phyloP scores from a whole-genome alignment of 2,329 filamentous ascomycete species.

The Ceratocystiopsis brevicomis region DNA sequence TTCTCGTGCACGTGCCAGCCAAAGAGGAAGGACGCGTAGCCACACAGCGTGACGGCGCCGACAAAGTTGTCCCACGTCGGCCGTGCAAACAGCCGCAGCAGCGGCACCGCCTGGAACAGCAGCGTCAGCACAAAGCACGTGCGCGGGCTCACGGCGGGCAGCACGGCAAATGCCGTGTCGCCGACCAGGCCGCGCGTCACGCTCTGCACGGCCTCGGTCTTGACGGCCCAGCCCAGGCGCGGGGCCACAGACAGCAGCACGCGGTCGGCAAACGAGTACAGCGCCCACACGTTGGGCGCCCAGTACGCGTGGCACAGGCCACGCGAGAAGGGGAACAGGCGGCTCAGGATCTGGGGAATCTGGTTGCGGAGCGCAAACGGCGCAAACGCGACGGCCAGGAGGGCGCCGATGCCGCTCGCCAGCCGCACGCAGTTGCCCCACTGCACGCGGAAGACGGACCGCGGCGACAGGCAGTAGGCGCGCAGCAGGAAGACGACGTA shows the following conservation, averaged over 20 bases:
- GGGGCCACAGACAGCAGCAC: conserved; percentile 78
- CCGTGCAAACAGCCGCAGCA: conserved; percentile 62
- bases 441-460: conserved; percentile 55
- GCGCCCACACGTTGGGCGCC: conserved; percentile 92
- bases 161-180: conserved; percentile 80
- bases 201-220: conserved; percentile 59
- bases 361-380: conserved; percentile 72
- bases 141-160: conserved; percentile 67
- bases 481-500: conserved; percentile 91
- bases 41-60: conserved; percentile 76
- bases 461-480: conserved; percentile 65
- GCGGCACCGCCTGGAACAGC: conserved; percentile 58
- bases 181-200: conserved; percentile 87
- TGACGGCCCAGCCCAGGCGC: conserved; percentile 54
- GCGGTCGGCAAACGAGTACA: conserved; percentile 84
- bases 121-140: conserved; percentile 70
- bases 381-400: conserved; percentile 70
- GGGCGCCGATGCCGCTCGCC: conserved; percentile 46
- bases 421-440: conserved; percentile 72
- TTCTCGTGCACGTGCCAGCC: conserved; percentile 99
- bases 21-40: conserved; percentile 90
- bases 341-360: conserved; percentile 61
- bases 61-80: conserved; percentile 83
- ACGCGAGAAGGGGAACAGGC: conserved; percentile 84
- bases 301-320: conserved; percentile 95